These are phyloP conservation scores for Xylaria sp. DNA, from an alignment of 2,329 filamentous ascomycete genomes.

Conservation along the genomic window DNA sequence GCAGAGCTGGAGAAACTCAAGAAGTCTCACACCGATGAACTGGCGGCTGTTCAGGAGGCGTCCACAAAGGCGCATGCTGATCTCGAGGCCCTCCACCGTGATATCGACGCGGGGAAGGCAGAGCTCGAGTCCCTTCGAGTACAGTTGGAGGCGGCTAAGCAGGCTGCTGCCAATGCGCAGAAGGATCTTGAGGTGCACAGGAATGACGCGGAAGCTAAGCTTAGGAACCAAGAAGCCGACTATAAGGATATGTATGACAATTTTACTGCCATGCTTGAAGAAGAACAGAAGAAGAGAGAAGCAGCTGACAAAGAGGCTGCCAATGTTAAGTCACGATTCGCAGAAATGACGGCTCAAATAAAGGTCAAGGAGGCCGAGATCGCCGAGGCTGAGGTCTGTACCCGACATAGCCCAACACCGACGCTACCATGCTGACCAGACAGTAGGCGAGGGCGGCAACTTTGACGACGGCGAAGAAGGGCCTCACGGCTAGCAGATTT, in stretches of 20 bases:
- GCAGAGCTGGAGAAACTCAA: slow-evolving; percentile 53
- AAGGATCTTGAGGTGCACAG: slow-evolving; percentile 58
- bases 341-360: slow-evolving; percentile 42
- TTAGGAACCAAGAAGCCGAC: slow-evolving; percentile 60
- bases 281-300: slow-evolving; percentile 50
- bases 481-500: slow-evolving; percentile 58
- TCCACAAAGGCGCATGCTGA: slow-evolving; percentile 34
- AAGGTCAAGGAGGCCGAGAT: slow-evolving; percentile 67
- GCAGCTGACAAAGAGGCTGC: slow-evolving; percentile 36
- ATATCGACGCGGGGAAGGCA: slow-evolving; percentile 38
- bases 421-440: slow-evolving; percentile 12
- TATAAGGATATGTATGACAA: slow-evolving; percentile 67
- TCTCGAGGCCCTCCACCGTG: slow-evolving; percentile 31
- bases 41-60: slow-evolving; percentile 44
- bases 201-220: slow-evolving; percentile 53
- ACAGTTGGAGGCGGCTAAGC: slow-evolving; percentile 46
- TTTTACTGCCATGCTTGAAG: slow-evolving; percentile 62
- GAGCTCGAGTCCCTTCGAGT: slow-evolving; percentile 41
- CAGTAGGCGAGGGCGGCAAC: slow-evolving; percentile 49
- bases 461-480: slow-evolving; percentile 47
- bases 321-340: slow-evolving; percentile 36
- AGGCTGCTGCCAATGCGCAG: slow-evolving; percentile 44
- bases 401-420: neutral
- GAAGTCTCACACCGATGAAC: slow-evolving; percentile 48
- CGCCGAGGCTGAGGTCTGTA: slow-evolving; percentile 59